Base-by-base conservation (phyloP, 805 yeast species). In the Maudiozyma pseudohumilis region DNA sequence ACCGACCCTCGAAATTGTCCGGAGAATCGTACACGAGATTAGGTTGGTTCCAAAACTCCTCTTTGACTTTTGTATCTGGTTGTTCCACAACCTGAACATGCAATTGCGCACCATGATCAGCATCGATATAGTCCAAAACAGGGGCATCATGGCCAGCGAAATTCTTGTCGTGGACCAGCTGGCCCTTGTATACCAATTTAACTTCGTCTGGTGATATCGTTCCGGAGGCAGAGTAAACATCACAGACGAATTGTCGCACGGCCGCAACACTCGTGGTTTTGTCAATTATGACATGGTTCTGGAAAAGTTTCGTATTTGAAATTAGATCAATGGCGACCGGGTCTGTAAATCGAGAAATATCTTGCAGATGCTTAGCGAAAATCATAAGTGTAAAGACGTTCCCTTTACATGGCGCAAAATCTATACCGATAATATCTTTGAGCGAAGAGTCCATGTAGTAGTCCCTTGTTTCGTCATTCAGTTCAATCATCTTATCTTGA, bases 371-470 rank as follows among this genome's bases (percentile, higher is more conserved):
- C 24, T 45, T 51, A 11, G 59, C 44, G 28, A 44, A 44, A 38
- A 56, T 52, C 48, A 54, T 48, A 1, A 58, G 47, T 11, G 57
- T 53, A 37, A 64, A 49, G 31, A 47, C 49, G 18, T 56, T 33
- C 3, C 42, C 44, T 9, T 52, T 53, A 5, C 47, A 41, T 2
- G 69, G 69, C 0, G 60, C 52, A 20, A 57, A 54, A 44, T 63
- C 68, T n/a, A 61, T 40, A 1, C 55, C 47, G n/a, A 65, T 30
- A 1, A 59, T 29, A 8, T 61, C 54, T 2, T 47, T 36, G 2
- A 65, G 30, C 2, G 59, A 42, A 24, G 42, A 19, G 16, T 49
- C 53, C 17, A 53, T 41, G 30, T 46, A 43, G 4, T 41, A 38
- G 17, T 39, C 34, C 13, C 21, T 36, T 26, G 41, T 35, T n/a